These are phyloP conservation scores for Boletus barrowsii DNA, from an alignment of 768 basidiomycete species.

Conservation along the genomic window DNA sequence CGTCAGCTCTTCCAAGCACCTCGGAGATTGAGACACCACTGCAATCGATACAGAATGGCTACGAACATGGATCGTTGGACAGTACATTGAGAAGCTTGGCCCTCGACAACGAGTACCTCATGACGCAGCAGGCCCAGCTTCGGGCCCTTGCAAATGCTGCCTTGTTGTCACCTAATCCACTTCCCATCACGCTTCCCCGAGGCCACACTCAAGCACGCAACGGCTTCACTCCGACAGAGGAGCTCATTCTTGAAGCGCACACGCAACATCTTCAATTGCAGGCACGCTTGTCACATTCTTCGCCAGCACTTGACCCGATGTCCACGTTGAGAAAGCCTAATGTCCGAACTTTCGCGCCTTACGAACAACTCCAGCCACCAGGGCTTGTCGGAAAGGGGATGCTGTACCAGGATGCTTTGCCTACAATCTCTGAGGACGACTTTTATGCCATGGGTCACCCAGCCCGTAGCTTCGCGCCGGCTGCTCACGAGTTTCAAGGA, in stretches of 20 bases:
- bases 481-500: slow-evolving; percentile 1
- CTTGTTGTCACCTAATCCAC: slow-evolving; percentile 7
- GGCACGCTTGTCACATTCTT: slow-evolving; percentile 5
- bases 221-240: slow-evolving; percentile 68
- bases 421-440: slow-evolving; percentile 36
- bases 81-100: slow-evolving; percentile 9
- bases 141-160: slow-evolving; percentile 22
- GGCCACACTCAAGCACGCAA: slow-evolving; percentile 38
- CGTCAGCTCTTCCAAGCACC: slow-evolving; percentile 25
- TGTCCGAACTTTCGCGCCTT: slow-evolving; percentile 4
- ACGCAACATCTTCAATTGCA: slow-evolving; percentile 27
- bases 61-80: slow-evolving; percentile 15
- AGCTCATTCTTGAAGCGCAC: slow-evolving; percentile 61
- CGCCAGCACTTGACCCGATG: slow-evolving; percentile 9
- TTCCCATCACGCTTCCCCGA: slow-evolving; percentile 14
- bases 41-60: slow-evolving; percentile 32
- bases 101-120: slow-evolving; percentile 16
- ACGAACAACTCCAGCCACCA: neutral
- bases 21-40: slow-evolving; percentile 40
- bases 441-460: slow-evolving; percentile 29
- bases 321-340: slow-evolving; percentile 7
- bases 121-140: slow-evolving; percentile 21
- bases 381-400: slow-evolving; percentile 3
- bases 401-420: slow-evolving; percentile 19
- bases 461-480: slow-evolving; percentile 2